Percentiles rank a stretch among this genome's conserved stretches.
phyloP scores from a whole-genome alignment of 2,329 filamentous ascomycete species.

The Penicillium oxalicum region DNA sequence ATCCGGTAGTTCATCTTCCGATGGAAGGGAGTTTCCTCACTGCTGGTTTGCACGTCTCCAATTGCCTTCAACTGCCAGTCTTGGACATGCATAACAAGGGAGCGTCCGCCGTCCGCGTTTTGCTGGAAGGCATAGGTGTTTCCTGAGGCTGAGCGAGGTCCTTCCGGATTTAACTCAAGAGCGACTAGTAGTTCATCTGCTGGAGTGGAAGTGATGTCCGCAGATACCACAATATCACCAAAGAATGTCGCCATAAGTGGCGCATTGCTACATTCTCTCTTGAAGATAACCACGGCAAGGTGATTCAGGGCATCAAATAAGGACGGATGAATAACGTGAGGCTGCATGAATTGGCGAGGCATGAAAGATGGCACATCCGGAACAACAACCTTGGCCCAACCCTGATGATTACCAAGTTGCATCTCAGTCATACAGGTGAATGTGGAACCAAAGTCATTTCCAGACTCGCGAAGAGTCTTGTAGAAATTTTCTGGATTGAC shows the following conservation, averaged over 20 bases:
- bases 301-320: background rate
- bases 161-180: constrained; percentile 1
- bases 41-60: background rate
- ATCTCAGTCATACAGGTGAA: constrained; percentile 1
- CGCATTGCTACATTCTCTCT: constrained; percentile 1
- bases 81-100: background rate
- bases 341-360: background rate
- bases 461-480: background rate
- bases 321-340: background rate
- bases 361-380: background rate
- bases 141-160: background rate
- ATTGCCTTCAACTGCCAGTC: constrained; percentile 1
- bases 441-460: background rate
- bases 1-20: constrained; percentile 1
- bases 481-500: background rate
- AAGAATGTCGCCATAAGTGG: constrained; percentile 2
- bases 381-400: background rate
- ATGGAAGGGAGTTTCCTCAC: background rate
- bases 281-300: background rate
- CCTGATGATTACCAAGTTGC: background rate
- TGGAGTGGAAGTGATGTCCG: constrained; percentile 1
- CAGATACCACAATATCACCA: background rate
- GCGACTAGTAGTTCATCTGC: background rate
- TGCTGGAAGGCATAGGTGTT: constrained; percentile 1
- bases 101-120: background rate